Percentiles rank a stretch among this genome's conserved stretches.
phyloP scores from a whole-genome alignment of 2,329 filamentous ascomycete genomes.

The Neodidymelliopsis sp. region DNA sequence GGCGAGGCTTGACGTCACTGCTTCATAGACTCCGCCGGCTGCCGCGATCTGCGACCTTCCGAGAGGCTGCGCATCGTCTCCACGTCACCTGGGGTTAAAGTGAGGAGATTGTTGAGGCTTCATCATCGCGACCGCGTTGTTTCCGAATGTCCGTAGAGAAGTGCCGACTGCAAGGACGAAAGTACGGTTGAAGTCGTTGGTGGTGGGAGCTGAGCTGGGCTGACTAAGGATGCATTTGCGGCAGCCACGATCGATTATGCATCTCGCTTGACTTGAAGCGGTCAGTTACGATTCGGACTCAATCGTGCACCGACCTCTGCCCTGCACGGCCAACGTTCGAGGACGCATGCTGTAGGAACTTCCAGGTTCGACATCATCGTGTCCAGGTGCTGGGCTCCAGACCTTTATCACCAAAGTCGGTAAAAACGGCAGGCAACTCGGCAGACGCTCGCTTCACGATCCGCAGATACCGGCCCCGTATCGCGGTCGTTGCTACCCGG shows the following conservation, averaged over 20 bases:
- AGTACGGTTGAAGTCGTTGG: conserved; percentile 1
- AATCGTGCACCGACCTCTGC: conserved; percentile 1
- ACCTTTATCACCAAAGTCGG: conserved; percentile 14
- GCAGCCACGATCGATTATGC: conserved; percentile 3
- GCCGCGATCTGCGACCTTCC: conserved; percentile 14
- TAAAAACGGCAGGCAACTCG: conserved; percentile 13
- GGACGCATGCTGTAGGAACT: not conserved
- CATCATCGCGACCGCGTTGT: not conserved
- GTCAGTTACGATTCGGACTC: conserved; percentile 6
- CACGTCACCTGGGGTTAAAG: conserved; percentile 19
- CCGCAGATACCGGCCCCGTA: conserved; percentile 3
- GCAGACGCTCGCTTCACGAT: conserved; percentile 19
- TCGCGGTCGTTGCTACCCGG: not conserved
- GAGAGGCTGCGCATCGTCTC: conserved; percentile 8
- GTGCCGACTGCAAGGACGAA: conserved; percentile 8
- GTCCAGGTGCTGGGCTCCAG: conserved; percentile 8
- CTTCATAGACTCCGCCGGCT: conserved; percentile 8
- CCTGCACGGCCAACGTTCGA: not conserved
- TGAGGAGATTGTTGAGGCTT: conserved; percentile 3
- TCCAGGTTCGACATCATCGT: conserved; percentile 9
- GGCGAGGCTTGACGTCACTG: conserved; percentile 18
- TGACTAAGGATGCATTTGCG: conserved; percentile 1
- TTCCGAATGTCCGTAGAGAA: not conserved
- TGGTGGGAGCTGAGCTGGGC: conserved; percentile 1
- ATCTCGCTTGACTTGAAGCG: conserved; percentile 3